phyloP scores from a whole-genome alignment of 768 basidiomycete genomes.

The Boletellus ananas region DNA sequence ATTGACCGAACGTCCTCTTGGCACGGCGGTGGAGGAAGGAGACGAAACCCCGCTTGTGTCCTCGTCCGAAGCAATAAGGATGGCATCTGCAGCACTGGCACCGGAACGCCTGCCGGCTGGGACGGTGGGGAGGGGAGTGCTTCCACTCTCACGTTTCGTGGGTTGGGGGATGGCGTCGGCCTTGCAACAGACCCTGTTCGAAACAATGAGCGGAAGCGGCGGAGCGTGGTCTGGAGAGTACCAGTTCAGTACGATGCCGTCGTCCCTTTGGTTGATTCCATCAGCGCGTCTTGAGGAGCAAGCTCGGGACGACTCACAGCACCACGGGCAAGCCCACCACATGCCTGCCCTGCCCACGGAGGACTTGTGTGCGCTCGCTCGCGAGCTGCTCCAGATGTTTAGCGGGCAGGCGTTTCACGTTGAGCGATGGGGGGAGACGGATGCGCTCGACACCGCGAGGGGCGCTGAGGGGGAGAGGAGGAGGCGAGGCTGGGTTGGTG shows the following conservation, averaged over 20 bases:
- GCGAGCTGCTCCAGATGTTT: constrained; percentile 13
- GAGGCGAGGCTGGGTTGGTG: constrained; percentile 3
- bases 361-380: constrained; percentile 14
- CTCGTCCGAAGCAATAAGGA: constrained; percentile 22
- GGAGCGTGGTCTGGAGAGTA: constrained; percentile 4
- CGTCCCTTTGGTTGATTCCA: constrained; percentile 15
- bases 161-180: not conserved
- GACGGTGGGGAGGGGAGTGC: not conserved
- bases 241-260: constrained; percentile 31
- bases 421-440: constrained; percentile 9
- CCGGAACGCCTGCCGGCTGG: constrained; percentile 6
- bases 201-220: constrained; percentile 7
- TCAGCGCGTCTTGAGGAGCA: constrained; percentile 4
- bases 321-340: constrained; percentile 25
- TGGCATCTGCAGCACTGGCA: constrained; percentile 15
- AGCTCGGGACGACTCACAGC: constrained; percentile 17
- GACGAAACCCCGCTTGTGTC: not conserved
- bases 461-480: constrained; percentile 19
- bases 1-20: not conserved
- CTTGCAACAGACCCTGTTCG: constrained; percentile 15
- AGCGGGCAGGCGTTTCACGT: constrained; percentile 7
- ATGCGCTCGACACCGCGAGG: constrained; percentile 30
- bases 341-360: constrained; percentile 19
- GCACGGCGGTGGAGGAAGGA: not conserved
- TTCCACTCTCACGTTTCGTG: not conserved